These are phyloP conservation scores for Thecaphora thlaspeos DNA, from an alignment of 1,284 basidiomycete genomes.

Conservation along the genomic window DNA sequence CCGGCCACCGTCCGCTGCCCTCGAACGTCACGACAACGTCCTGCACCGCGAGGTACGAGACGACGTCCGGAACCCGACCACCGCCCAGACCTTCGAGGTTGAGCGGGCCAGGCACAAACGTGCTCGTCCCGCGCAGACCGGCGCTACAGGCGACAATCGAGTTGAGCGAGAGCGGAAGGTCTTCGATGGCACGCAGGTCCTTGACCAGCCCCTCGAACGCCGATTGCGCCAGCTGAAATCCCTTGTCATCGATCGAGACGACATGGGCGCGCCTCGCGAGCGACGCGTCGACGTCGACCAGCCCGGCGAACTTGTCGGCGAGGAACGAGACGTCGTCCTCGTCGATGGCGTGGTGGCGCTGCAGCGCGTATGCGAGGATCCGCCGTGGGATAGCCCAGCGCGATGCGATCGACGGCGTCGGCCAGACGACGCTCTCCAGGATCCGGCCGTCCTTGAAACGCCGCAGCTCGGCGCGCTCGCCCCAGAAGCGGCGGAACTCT, in stretches of 20 bases:
- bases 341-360: slow-evolving; percentile 70
- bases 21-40: slow-evolving; percentile 64
- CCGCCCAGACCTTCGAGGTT: slow-evolving; percentile 47
- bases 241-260: slow-evolving; percentile 55
- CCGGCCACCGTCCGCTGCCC: slow-evolving; percentile 88
- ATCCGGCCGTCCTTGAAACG: slow-evolving; percentile 96
- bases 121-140: slow-evolving; percentile 77
- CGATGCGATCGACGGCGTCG: slow-evolving; percentile 40
- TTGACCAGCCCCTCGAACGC: slow-evolving; percentile 81
- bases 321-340: slow-evolving; percentile 61
- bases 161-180: slow-evolving; percentile 76
- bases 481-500: slow-evolving; percentile 85
- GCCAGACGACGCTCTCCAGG: slow-evolving; percentile 90
- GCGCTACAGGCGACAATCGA: slow-evolving; percentile 69
- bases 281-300: slow-evolving; percentile 63
- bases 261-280: slow-evolving; percentile 54
- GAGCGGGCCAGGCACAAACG: slow-evolving; percentile 69
- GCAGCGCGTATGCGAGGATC: slow-evolving; percentile 74
- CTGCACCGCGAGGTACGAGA: slow-evolving; percentile 59
- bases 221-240: slow-evolving; percentile 72
- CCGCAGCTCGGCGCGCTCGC: slow-evolving; percentile 84
- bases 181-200: slow-evolving; percentile 71
- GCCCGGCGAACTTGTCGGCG: slow-evolving; percentile 66
- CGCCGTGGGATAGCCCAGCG: slow-evolving; percentile 74
- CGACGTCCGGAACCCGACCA: slow-evolving; percentile 47